Evolutionary conservation across 2,329 filamentous ascomycete species (phyloP), one percentile per base, ranked within the genome.

Genomic region (Metarhizium album): DNA sequence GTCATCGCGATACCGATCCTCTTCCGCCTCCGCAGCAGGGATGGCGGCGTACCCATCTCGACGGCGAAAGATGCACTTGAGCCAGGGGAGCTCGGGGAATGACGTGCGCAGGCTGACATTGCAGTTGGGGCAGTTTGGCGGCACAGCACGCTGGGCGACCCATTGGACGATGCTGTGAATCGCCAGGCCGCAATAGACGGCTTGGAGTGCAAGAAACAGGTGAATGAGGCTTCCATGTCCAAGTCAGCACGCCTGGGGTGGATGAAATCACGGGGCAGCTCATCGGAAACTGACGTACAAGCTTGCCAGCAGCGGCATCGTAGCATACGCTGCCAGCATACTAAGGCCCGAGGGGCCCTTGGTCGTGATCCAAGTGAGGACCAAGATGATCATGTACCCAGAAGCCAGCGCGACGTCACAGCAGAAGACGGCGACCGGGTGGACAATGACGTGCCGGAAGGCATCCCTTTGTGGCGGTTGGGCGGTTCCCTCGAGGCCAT

Each of bases 311-410:
- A 72, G 59, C 37, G 70, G 70, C 18, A 73, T 63, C 3, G 70
- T 72, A 11, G 64, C 64, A 54, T 72, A 73, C 13, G 70, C 65
- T 37, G 68, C 68, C 31, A 73, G 60, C 68, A 71, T 70, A 40
- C 62, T 65, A 46, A 70, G 53, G 48, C 64, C 60, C 2, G 64
- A 58, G 27, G 60, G 59, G 11, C 52, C 46, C 6, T 58, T 53
- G 16, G 58, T 58, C 33, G 55, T 54, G 38, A 65, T 64, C 68
- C 69, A 73, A 1, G 69, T 71, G 35, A 69, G 68, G 22, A 71
- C 65, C 47, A 73, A 52, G 4, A 71, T 66, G 6, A 67, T 54
- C 64, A 72, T 64, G 13, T 69, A 54, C 4, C 63, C 61, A 0
- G 64, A 60, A 7, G 68, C 65, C 2, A 72, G 62, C 7, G 66